Conservation (phyloP, 2,329 filamentous ascomycete species). For the Xylariales sp. region DNA sequence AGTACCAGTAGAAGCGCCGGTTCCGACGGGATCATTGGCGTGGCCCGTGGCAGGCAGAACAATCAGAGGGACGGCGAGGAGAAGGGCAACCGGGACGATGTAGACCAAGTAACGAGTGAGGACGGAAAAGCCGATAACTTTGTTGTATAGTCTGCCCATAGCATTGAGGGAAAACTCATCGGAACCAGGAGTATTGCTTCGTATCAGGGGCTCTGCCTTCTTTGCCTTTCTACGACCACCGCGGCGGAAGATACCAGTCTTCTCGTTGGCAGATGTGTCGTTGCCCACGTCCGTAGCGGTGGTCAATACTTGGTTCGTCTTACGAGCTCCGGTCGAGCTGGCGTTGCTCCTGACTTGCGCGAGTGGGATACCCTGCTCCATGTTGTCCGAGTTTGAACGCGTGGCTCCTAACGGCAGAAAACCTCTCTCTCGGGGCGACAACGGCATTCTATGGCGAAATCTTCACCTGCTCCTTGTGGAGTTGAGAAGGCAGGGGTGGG, state of each 20-base stretch:
- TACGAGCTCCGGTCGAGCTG: constrained; percentile 50
- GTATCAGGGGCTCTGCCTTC: constrained; percentile 33
- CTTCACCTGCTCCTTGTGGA: neutral
- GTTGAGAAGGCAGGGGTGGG: constrained; percentile 1
- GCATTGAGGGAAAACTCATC: constrained; percentile 56
- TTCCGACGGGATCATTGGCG: constrained; percentile 34
- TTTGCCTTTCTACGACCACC: constrained; percentile 47
- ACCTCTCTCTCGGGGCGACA: constrained; percentile 19
- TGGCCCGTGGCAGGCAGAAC: constrained; percentile 44
- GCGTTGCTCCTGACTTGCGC: constrained; percentile 50
- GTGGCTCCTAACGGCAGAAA: constrained; percentile 23
- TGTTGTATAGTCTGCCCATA: constrained; percentile 62
- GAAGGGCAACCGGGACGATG: constrained; percentile 56
- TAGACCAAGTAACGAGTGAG: constrained; percentile 65
- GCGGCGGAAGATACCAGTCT: constrained; percentile 38
- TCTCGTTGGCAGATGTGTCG: constrained; percentile 39
- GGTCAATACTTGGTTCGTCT: constrained; percentile 34
- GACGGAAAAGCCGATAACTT: constrained; percentile 58
- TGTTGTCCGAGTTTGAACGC: constrained; percentile 12
- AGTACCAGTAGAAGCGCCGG: constrained; percentile 17
- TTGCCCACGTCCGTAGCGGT: constrained; percentile 28
- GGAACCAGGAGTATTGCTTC: constrained; percentile 39
- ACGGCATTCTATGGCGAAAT: constrained; percentile 19
- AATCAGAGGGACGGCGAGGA: constrained; percentile 59
- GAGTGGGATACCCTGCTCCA: constrained; percentile 46